Evolutionary conservation across 1,284 basidiomycete species (phyloP).

Genomic region (Sporisorium exsertum): DNA sequence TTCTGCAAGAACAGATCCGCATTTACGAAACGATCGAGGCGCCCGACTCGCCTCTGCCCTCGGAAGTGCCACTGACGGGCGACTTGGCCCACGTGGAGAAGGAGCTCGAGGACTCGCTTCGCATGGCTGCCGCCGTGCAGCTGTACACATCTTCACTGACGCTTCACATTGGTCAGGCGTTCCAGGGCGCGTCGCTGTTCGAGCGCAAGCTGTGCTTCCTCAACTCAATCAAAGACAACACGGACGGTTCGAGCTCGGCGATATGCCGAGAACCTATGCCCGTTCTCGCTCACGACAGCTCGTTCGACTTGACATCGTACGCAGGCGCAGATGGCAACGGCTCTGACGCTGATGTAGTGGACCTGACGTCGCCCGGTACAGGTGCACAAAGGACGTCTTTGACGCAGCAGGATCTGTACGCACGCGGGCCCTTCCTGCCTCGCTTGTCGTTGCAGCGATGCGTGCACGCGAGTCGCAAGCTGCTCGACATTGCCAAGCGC

Average conservation of each 20-base stretch:
- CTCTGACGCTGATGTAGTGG: neutral
- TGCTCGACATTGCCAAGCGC: constrained; percentile 59
- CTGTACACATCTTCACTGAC: constrained; percentile 63
- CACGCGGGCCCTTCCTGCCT: constrained; percentile 60
- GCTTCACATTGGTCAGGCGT: constrained; percentile 63
- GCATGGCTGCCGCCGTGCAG: constrained; percentile 58
- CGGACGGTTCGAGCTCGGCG: constrained; percentile 28
- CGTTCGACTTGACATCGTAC: constrained; percentile 21
- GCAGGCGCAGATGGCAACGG: constrained; percentile 14
- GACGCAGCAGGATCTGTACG: constrained; percentile 56
- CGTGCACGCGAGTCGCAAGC: constrained; percentile 59
- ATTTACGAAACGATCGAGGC: constrained; percentile 33
- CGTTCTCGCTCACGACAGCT: constrained; percentile 28
- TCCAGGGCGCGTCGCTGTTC: constrained; percentile 63
- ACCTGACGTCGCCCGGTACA: constrained; percentile 18
- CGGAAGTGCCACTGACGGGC: constrained; percentile 36
- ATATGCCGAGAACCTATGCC: constrained; percentile 61
- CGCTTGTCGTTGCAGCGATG: constrained; percentile 57
- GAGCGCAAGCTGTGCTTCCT: constrained; percentile 66
- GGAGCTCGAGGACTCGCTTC: constrained; percentile 56
- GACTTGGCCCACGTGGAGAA: constrained; percentile 48
- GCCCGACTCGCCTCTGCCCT: constrained; percentile 34
- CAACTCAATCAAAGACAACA: constrained; percentile 59
- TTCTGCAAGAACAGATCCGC: constrained; percentile 60
- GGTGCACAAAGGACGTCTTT: constrained; percentile 11